Percentiles rank a stretch among this genome's conserved stretches.
These are phyloP conservation scores for Melaleuca quinquenervia DNA, from an alignment of 345 rosid genomes.

Conservation along the genomic window DNA sequence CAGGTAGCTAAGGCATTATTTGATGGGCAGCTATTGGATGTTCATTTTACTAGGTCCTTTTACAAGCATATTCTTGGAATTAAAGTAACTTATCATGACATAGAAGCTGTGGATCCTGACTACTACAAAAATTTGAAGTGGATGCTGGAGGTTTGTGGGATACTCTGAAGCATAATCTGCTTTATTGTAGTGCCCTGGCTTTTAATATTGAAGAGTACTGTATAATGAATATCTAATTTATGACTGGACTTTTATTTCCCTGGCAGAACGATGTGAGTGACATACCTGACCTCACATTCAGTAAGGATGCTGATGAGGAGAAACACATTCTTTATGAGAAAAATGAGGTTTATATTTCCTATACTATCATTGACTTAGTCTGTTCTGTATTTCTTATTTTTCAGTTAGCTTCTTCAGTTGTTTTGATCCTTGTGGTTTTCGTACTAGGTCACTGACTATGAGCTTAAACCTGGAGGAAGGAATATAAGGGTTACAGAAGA, in stretches of 20 bases:
- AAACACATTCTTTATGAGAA: conserved; percentile 92
- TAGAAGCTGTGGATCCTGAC: conserved; percentile 99
- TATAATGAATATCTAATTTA: not conserved
- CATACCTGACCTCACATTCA: conserved; percentile 85
- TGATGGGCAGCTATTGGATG: conserved; percentile 98
- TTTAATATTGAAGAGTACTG: not conserved
- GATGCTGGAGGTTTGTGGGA: conserved; percentile 79
- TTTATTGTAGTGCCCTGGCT: not conserved
- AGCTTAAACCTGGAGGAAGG: conserved; percentile 95
- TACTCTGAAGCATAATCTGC: not conserved
- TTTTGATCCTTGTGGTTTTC: not conserved
- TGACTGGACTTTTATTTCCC: not conserved
- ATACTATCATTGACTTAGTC: not conserved
- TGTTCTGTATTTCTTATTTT: not conserved
- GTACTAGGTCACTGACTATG: conserved; percentile 85
- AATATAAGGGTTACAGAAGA: conserved; percentile 92
- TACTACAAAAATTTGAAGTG: conserved; percentile 94
- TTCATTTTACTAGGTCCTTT: conserved; percentile 89
- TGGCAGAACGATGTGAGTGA: conserved; percentile 85
- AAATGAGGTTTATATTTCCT: conserved; percentile 49
- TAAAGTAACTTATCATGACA: conserved; percentile 97
- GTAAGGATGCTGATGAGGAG: conserved; percentile 98
- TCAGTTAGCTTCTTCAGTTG: not conserved
- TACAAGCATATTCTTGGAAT: conserved; percentile 92
- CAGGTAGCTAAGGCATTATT: conserved; percentile 93